A percentile compares a stretch with the other conserved stretches of the same genome.
phyloP scores from a whole-genome alignment of 1,284 basidiomycete genomes.

The Papiliotrema fonsecae region DNA sequence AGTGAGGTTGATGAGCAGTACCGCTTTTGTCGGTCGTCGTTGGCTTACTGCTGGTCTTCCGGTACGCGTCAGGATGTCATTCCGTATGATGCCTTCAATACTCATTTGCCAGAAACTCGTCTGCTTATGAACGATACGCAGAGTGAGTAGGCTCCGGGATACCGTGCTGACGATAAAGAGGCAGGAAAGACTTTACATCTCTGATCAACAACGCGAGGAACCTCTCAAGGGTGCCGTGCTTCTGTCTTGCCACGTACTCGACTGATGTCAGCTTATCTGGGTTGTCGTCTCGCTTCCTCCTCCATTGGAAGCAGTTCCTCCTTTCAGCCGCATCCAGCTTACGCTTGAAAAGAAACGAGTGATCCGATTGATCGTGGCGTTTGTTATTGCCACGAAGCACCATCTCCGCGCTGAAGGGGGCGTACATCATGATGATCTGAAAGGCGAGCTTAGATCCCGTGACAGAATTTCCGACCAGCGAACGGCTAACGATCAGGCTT shows the following conservation, averaged over 20 bases:
- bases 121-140: slow-evolving; percentile 45
- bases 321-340: slow-evolving; percentile 58
- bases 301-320: slow-evolving; percentile 30
- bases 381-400: slow-evolving; percentile 39
- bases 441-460: slow-evolving; percentile 19
- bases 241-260: not conserved
- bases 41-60: slow-evolving; percentile 50
- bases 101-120: slow-evolving; percentile 36
- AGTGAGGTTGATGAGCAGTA: slow-evolving; percentile 43
- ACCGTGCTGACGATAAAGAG: slow-evolving; percentile 63
- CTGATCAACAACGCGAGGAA: slow-evolving; percentile 55
- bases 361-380: slow-evolving; percentile 59
- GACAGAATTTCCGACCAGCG: not conserved
- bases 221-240: slow-evolving; percentile 50
- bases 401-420: slow-evolving; percentile 44
- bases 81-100: too few relatives aligned
- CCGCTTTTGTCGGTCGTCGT: slow-evolving; percentile 86
- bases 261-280: slow-evolving; percentile 69
- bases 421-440: slow-evolving; percentile 39
- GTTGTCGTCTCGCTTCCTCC: slow-evolving; percentile 59
- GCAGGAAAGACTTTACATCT: slow-evolving; percentile 67
- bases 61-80: too few relatives aligned
- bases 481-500: slow-evolving; percentile 19
- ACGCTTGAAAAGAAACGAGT: slow-evolving; percentile 65
- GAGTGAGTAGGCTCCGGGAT: slow-evolving; percentile 23